phyloP scores from a whole-genome alignment of 495 filamentous ascomycete species.

The Hyaloscypha finlandica region DNA sequence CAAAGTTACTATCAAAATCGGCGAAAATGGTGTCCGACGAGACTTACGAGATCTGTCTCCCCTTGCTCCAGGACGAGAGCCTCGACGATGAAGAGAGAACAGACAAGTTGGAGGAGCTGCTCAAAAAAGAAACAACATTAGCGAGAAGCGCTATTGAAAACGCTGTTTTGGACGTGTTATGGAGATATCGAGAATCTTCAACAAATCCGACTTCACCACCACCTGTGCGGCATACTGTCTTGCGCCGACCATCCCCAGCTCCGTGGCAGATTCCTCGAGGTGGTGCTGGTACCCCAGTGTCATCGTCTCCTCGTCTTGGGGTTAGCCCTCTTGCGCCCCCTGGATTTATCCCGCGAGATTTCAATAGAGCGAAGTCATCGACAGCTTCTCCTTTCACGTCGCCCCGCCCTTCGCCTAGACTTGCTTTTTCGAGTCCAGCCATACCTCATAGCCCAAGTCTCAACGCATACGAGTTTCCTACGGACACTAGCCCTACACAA shows the following conservation, averaged over 20 bases:
- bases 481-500: conserved; percentile 66
- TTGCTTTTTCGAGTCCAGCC: conserved; percentile 84
- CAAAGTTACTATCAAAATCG: neutral
- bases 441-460: conserved; percentile 94
- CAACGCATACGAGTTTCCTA: conserved; percentile 90
- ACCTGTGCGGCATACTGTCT: conserved; percentile 82
- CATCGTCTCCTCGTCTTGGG: conserved; percentile 72
- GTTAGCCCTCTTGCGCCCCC: conserved; percentile 81
- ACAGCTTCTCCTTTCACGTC: conserved; percentile 89
- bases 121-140: conserved; percentile 76
- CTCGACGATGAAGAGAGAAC: conserved; percentile 95
- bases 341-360: conserved; percentile 75
- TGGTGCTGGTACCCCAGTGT: conserved; percentile 66
- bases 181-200: conserved; percentile 81
- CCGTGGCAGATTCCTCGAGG: conserved; percentile 84
- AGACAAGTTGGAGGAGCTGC: conserved; percentile 85
- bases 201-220: conserved; percentile 77
- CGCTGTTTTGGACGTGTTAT: conserved; percentile 85
- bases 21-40: conserved; percentile 84
- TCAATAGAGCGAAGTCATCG: conserved; percentile 73
- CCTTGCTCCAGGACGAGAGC: conserved; percentile 77
- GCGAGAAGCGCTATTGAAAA: conserved; percentile 82
- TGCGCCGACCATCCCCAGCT: conserved; percentile 87
- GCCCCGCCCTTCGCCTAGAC: conserved; percentile 88
- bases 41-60: conserved; percentile 86